Base-by-base conservation (phyloP, 106 monocot genomes). In the Phalaenopsis equestris region DNA sequence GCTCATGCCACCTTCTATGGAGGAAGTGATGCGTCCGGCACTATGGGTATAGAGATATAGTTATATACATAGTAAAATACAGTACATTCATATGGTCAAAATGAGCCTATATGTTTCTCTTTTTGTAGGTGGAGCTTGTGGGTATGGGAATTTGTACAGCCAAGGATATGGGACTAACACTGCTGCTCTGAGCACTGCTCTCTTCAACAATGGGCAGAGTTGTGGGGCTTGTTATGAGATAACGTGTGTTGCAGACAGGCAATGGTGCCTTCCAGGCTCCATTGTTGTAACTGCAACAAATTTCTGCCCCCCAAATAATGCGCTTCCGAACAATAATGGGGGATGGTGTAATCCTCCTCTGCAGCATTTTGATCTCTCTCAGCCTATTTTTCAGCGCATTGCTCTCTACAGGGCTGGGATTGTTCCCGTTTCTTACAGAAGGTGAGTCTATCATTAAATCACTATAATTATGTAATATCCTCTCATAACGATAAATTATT, bases 1-100 rank as follows among this genome's bases (percentile, higher is more conserved):
- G 94, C 91, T 21, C 91, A 86, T 83, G 94, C 94, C 55, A 94
- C 94, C 65, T 94, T 94, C 81, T 94, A 94, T 70, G 94, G 94
- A 23, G 89, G 91, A 4, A 86, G 87, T 79, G 94, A 94, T 86
- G 91, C 94, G 42, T 94, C 94, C 21, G 91, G 91, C 45, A 91
- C 94, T 64, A 91, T 94, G 93, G 91, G 93, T 93, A 3, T 9
- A 4, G 30, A 30, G 30, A 30, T 30, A 30, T 30, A 30, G 30
- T 30, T 30, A 30, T 30, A 30, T 30, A 30, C 30, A 30, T 30
- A 30, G 30, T 30, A 30, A 30, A 30, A 30, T 30, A 30, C 30
- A 30, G 30, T 30, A 30, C 30, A 30, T 30, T 30, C 30, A 30
- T 30, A 30, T 30, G 30, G 30, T 30, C 30, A 30, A 30, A 30